Conservation (phyloP, 169 alveolate genomes). For the Eimeria maxima region DNA sequence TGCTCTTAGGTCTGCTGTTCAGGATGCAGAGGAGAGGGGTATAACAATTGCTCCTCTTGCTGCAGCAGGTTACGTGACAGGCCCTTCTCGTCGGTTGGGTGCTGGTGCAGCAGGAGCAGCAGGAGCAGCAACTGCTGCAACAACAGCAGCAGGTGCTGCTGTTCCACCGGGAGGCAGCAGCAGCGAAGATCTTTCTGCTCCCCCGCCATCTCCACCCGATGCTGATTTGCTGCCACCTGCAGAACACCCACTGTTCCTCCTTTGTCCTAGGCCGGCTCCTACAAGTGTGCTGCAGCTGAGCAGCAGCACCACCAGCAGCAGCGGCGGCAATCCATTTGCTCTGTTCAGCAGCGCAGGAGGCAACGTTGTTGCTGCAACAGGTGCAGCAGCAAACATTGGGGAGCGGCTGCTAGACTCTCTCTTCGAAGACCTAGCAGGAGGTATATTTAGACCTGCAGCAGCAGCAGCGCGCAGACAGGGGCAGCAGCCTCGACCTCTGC, state of each 20-base stretch:
- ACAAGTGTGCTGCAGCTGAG: background rate
- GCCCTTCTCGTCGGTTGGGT: background rate
- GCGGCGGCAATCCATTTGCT: slow-evolving; percentile 18
- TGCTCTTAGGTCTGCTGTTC: background rate
- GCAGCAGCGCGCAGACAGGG: too few species aligned
- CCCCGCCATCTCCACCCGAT: slow-evolving; percentile 15
- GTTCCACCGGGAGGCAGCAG: background rate
- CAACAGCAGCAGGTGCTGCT: too few species aligned
- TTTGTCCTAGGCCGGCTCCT: background rate
- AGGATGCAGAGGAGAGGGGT: slow-evolving; percentile 44
- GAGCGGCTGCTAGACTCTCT: slow-evolving; percentile 41
- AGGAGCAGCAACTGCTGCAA: too few species aligned
- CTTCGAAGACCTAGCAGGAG: slow-evolving; percentile 49
- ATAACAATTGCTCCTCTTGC: slow-evolving; percentile 14
- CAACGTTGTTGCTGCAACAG: background rate
- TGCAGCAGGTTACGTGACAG: background rate
- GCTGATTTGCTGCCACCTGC: slow-evolving; percentile 46
- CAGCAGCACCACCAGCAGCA: slow-evolving; percentile 48
- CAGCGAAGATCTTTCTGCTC: background rate
- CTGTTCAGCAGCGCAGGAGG: slow-evolving; percentile 44
- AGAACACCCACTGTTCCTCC: slow-evolving; percentile 29
- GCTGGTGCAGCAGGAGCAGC: too few species aligned
- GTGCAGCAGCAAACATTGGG: background rate
- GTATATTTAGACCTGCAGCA: background rate
- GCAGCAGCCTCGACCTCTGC: too few species aligned